Evolutionary conservation across 352 stramenopile species (phyloP), one percentile per base, ranked within the genome.

Genomic region (Pythium biforme): DNA sequence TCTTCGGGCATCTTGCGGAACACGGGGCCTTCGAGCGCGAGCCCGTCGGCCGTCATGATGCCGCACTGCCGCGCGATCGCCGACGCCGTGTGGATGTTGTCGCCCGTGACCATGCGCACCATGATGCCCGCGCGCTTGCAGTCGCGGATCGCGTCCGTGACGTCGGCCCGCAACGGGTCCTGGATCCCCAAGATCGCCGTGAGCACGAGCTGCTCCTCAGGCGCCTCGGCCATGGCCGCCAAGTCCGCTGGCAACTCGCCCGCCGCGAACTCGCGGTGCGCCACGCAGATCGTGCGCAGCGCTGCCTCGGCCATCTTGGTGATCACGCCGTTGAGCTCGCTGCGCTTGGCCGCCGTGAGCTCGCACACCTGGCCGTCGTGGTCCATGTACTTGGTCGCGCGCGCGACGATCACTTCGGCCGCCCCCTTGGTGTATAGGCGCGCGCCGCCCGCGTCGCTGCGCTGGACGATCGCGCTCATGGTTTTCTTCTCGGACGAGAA

Each of bases 61-160:
- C 96, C 96, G 68, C 97, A 98, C 66, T 99, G 85, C 37, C 76
- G 81, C 2, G 97, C 97, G 76, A 99, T 99, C 0, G 96, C 96
- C 33, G 89, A 90, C 19, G 97, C 97, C 22, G 97, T 99, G 59
- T 98, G 86, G 55, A 99, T 96, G 64, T 99, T 99, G 77, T 99
- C 97, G 54, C 97, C 97, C 7, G 97, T 99, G 61, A 99, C 95
- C 97, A 99, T 99, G 34, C 97, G 93, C 41, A 99, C 97, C 73
- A 98, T 97, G 68, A 99, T 99, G 26, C 97, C 97, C 8, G 97
- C 96, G 17, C 81, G 76, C 69, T 97, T 94, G 74, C 97, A 99
- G 46, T 89, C 88, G 17, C 78, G 74, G 26, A 99, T 97, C 12
- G 96, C 86, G 45, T 97, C 86, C 23, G 90, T 88, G 27, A 99